These are phyloP conservation scores for Hyaloscypha hepaticicola DNA, from an alignment of 495 filamentous ascomycete species.

Conservation along the genomic window DNA sequence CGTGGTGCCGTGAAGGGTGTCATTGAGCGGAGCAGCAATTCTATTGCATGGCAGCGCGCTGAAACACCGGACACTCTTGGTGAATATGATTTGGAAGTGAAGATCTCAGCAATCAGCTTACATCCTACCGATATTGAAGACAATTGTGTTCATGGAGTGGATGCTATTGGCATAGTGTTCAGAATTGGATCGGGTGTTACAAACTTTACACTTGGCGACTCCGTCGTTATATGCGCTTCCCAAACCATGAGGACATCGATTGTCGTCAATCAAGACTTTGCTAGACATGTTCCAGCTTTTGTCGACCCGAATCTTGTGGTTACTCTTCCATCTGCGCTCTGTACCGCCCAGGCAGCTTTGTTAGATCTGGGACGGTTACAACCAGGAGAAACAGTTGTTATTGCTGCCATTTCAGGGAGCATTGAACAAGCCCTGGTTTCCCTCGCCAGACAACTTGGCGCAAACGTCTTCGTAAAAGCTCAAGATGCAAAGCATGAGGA, in stretches of 20 bases:
- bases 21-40: no score
- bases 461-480: slow-evolving; percentile 37
- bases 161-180: no score
- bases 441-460: slow-evolving; percentile 36
- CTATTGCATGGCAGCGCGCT: no score
- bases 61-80: no score
- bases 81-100: no score
- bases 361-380: slow-evolving; percentile 10
- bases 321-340: slow-evolving; percentile 11
- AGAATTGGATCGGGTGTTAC: no score
- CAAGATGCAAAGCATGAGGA: slow-evolving; percentile 23
- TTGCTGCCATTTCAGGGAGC: slow-evolving; percentile 45
- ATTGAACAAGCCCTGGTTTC: slow-evolving; percentile 44
- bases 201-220: not conserved
- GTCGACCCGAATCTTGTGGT: slow-evolving; percentile 8
- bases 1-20: no score
- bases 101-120: no score
- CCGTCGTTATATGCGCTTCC: slow-evolving; percentile 9
- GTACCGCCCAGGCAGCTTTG: slow-evolving; percentile 10
- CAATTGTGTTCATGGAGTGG: no score
- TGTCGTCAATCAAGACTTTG: not conserved
- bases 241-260: slow-evolving; percentile 3
- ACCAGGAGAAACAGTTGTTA: slow-evolving; percentile 39
- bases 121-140: no score
- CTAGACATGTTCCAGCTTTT: slow-evolving; percentile 4